Evolutionary conservation across 495 filamentous ascomycete genomes (phyloP).

Genomic region (Aspergillus homomorphus): DNA sequence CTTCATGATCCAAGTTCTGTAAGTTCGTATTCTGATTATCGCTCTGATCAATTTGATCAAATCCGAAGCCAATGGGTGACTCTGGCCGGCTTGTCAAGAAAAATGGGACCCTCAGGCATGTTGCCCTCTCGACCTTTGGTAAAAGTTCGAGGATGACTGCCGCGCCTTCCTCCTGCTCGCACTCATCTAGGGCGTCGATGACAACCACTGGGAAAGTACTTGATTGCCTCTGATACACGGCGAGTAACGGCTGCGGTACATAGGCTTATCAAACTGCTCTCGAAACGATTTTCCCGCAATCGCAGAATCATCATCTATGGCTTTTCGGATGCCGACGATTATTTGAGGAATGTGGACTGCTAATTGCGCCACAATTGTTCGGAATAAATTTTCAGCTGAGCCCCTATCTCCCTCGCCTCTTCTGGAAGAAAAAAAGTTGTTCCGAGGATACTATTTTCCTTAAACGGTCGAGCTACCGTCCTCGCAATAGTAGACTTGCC

Average conservation of each 20-base stretch:
- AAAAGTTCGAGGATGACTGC: constrained; percentile 39
- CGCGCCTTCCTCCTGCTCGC: constrained; percentile 43
- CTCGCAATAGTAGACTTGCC: not conserved
- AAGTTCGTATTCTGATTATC: constrained; percentile 24
- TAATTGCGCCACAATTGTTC: constrained; percentile 44
- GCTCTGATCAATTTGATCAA: constrained; percentile 13
- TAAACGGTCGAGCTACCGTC: not conserved
- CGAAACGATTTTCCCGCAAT: constrained; percentile 32
- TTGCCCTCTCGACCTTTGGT: constrained; percentile 12
- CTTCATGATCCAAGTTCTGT: constrained; percentile 18
- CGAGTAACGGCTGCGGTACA: constrained; percentile 36
- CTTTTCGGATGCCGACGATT: constrained; percentile 28
- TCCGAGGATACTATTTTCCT: not conserved
- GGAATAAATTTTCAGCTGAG: constrained; percentile 36
- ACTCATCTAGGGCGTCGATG: constrained; percentile 54
- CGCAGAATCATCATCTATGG: constrained; percentile 32
- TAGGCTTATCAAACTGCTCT: constrained; percentile 49
- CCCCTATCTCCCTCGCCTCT: constrained; percentile 39
- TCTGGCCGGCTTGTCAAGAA: constrained; percentile 46
- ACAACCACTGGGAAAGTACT: constrained; percentile 29
- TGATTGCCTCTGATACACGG: constrained; percentile 4
- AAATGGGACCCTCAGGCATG: constrained; percentile 17
- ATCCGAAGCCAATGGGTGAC: constrained; percentile 36
- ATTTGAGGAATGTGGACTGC: constrained; percentile 25
- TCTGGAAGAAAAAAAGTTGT: not conserved